Percentiles rank a stretch among this genome's conserved stretches.
Conservation (phyloP, 306 rosid species). For the Calophaca sinica region DNA sequence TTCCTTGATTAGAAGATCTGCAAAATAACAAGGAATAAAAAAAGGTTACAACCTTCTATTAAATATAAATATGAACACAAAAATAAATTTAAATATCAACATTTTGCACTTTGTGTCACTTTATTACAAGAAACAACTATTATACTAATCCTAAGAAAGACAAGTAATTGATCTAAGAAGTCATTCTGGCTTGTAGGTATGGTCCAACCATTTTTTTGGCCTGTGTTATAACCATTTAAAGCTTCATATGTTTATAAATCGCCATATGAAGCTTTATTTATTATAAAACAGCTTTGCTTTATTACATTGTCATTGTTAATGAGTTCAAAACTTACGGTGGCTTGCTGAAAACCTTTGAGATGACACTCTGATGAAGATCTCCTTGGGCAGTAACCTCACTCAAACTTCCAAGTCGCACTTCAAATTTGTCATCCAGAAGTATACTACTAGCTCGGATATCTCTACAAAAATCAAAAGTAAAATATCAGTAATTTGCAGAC, state of each 20-base stretch:
- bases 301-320: conserved; percentile 11
- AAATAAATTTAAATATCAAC: not conserved
- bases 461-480: conserved; percentile 57
- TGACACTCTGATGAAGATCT: conserved; percentile 71
- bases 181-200: not conserved
- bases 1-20: conserved; percentile 70
- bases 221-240: conserved; percentile 18
- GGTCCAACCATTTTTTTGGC: conserved; percentile 5
- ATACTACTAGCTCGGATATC: conserved; percentile 97
- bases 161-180: not conserved
- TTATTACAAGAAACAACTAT: not conserved
- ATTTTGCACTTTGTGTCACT: too few relatives aligned
- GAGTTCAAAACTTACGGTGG: conserved; percentile 69
- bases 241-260: conserved; percentile 27
- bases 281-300: conserved; percentile 26
- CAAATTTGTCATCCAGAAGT: conserved; percentile 94
- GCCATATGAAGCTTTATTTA: conserved; percentile 14
- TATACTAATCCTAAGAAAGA: conserved; percentile 3
- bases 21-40: conserved; percentile 46
- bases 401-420: conserved; percentile 97
- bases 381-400: conserved; percentile 77
- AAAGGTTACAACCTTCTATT: conserved; percentile 19
- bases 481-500: conserved; percentile 39
- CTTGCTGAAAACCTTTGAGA: conserved; percentile 77
- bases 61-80: not conserved